Conservation (phyloP, 257 asterid species). For the Nicotiana undulata region DNA sequence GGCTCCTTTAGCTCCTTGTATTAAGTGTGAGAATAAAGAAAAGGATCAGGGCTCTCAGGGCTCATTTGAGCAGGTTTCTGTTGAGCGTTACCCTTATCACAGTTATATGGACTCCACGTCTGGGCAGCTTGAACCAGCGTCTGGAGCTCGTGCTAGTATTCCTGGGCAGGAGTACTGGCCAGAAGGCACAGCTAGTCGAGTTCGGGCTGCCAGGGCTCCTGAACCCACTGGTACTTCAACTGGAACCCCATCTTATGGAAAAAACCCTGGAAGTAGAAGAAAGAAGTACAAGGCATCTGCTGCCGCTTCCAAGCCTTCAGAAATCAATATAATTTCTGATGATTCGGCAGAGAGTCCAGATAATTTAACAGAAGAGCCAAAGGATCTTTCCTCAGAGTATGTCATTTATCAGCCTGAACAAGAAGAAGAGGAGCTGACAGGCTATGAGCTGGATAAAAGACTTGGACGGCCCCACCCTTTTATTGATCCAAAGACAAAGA, state of each 20-base stretch:
- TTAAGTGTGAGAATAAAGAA: conserved; percentile 69
- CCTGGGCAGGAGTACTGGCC: conserved; percentile 91
- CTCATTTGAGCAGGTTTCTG: conserved; percentile 39
- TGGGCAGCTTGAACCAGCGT: conserved; percentile 89
- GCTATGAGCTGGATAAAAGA: conserved; percentile 70
- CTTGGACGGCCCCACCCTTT: conserved; percentile 79
- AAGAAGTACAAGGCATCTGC: conserved; percentile 47
- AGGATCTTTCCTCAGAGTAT: conserved; percentile 40
- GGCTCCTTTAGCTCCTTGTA: conserved; percentile 27
- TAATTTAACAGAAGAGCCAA: conserved; percentile 44
- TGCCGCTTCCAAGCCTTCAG: conserved; percentile 39
- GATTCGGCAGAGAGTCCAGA: conserved; percentile 33
- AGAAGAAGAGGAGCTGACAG: conserved; percentile 45
- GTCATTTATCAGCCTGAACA: conserved; percentile 64
- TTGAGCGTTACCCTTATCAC: conserved; percentile 73
- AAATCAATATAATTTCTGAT: conserved; percentile 19
- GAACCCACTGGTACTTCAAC: conserved; percentile 69
- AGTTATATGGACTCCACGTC: conserved; percentile 87
- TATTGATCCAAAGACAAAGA: conserved; percentile 66
- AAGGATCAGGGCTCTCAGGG: conserved; percentile 26
- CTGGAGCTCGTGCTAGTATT: conserved; percentile 93
- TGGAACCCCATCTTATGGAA: conserved; percentile 78
- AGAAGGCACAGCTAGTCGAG: conserved; percentile 79
- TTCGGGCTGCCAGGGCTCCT: conserved; percentile 83
- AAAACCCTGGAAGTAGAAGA: conserved; percentile 88